These are phyloP conservation scores for Umbellularia californica DNA, from an alignment of 164 flowering plant genomes.

Conservation along the genomic window DNA sequence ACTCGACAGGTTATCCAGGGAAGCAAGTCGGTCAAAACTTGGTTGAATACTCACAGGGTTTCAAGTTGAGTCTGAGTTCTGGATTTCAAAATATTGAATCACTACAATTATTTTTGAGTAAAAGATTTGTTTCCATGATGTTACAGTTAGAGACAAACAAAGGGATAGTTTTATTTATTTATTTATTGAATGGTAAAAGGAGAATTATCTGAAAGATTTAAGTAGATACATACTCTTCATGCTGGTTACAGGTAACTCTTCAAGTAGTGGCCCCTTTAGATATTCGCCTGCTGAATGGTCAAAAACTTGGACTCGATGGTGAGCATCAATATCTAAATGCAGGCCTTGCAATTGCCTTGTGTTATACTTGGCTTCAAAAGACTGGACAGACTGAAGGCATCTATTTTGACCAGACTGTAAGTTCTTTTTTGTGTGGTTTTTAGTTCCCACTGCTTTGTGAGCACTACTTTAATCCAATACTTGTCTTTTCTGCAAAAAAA, in stretches of 20 bases:
- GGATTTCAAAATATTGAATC: no score
- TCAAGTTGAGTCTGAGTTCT: no score
- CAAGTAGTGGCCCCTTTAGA: constrained; percentile 68
- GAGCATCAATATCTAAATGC: constrained; percentile 89
- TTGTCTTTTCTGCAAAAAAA: constrained; percentile 7
- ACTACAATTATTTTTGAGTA: no score
- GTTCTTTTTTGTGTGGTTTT: constrained; percentile 19
- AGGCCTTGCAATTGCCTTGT: constrained; percentile 82
- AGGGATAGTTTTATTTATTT: no score
- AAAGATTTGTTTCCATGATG: no score
- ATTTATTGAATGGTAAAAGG: not conserved
- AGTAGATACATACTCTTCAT: constrained; percentile 5
- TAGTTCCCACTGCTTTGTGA: not conserved
- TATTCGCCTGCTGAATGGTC: constrained; percentile 56
- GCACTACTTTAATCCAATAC: constrained; percentile 1
- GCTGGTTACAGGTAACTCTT: constrained; percentile 59
- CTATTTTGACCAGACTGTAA: constrained; percentile 50
- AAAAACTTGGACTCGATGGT: constrained; percentile 78
- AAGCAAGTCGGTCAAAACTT: no score
- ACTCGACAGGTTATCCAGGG: no score
- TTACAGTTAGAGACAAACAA: no score
- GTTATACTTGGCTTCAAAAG: constrained; percentile 73
- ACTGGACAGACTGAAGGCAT: constrained; percentile 55
- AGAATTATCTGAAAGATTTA: not conserved
- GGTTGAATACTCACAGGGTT: no score